These are phyloP conservation scores for Vicia sativa DNA, from an alignment of 306 rosid genomes.

Conservation along the genomic window DNA sequence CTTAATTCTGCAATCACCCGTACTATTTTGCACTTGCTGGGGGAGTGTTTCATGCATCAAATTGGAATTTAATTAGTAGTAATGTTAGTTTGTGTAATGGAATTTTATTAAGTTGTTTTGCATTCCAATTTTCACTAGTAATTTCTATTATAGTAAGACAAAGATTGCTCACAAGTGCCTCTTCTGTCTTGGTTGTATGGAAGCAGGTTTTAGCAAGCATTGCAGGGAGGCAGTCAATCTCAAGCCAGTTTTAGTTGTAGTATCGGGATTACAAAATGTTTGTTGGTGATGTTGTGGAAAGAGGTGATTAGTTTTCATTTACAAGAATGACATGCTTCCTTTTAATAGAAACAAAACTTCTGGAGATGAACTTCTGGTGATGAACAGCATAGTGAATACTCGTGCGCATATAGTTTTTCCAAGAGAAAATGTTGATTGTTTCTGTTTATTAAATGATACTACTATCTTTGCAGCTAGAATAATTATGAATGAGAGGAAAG, in stretches of 20 bases:
- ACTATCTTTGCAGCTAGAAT: constrained; percentile 64
- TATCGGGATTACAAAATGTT: constrained; percentile 94
- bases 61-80: too few relatives aligned
- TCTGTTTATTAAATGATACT: neutral
- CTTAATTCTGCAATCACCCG: too few relatives aligned
- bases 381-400: constrained; percentile 4
- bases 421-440: neutral
- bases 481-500: constrained; percentile 81
- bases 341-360: constrained; percentile 11
- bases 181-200: constrained; percentile 20
- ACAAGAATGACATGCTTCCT: constrained; percentile 11
- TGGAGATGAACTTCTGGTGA: too few relatives aligned
- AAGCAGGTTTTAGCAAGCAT: constrained; percentile 77
- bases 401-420: neutral
- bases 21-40: too few relatives aligned
- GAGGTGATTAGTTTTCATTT: constrained; percentile 53
- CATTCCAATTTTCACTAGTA: constrained; percentile 8
- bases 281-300: constrained; percentile 90
- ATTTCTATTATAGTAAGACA: constrained; percentile 4
- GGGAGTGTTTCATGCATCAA: too few relatives aligned
- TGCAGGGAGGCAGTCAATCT: constrained; percentile 79
- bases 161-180: constrained; percentile 25
- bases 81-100: too few relatives aligned
- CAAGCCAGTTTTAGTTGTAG: constrained; percentile 84
- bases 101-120: too few relatives aligned